Conservation (phyloP, 495 filamentous ascomycete genomes). For the Copromyces sp. region DNA sequence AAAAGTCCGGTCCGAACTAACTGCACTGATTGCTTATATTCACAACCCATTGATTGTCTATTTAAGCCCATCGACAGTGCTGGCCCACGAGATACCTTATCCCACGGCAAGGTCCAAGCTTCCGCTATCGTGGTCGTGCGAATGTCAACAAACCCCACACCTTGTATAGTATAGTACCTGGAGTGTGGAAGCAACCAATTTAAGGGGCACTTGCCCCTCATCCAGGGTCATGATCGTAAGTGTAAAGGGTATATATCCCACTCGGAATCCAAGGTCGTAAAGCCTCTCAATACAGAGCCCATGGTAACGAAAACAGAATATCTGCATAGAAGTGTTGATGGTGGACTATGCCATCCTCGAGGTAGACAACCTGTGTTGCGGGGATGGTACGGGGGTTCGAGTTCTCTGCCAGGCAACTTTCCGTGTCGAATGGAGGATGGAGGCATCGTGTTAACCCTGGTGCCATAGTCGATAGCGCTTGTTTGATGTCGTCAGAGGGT, state of each 20-base stretch:
- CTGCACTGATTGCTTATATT: neutral
- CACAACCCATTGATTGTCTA: neutral
- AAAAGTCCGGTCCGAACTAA: too few species aligned
- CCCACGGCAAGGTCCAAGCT: neutral
- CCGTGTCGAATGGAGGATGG: neutral
- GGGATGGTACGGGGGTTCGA: neutral
- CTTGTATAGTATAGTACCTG: neutral
- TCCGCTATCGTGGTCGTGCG: neutral
- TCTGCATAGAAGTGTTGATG: neutral
- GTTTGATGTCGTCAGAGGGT: neutral
- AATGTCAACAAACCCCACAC: neutral
- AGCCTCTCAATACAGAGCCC: neutral
- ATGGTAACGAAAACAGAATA: neutral
- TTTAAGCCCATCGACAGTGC: neutral
- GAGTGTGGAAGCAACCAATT: neutral
- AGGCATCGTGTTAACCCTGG: neutral
- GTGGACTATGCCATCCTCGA: neutral
- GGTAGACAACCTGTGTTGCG: neutral
- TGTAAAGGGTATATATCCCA: neutral
- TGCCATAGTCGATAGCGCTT: neutral
- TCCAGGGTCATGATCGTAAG: neutral
- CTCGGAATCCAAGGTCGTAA: neutral
- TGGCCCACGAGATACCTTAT: neutral
- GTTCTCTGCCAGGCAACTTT: neutral
- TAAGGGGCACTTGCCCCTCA: neutral